These are phyloP conservation scores for Arthrobotrys sphaeroides DNA, from an alignment of 2,329 filamentous ascomycete genomes.

Conservation along the genomic window DNA sequence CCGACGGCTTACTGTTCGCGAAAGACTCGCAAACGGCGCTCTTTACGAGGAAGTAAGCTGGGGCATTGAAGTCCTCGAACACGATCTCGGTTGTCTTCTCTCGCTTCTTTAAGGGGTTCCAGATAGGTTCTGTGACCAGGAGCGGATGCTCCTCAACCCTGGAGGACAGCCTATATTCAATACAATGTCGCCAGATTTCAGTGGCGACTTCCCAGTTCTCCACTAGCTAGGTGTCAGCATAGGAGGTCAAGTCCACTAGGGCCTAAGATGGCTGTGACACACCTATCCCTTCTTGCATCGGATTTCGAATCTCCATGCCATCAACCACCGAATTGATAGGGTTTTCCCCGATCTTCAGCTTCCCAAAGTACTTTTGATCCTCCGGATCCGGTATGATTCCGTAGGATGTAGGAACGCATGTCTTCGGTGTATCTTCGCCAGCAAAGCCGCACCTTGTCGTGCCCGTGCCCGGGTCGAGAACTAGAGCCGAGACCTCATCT, in stretches of 20 bases:
- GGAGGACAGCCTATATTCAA: constrained; percentile 86
- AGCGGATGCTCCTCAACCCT: constrained; percentile 86
- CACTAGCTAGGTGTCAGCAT: constrained; percentile 66
- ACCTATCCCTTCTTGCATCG: constrained; percentile 71
- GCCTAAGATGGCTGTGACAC: not conserved
- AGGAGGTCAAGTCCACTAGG: not conserved
- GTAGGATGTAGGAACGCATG: constrained; percentile 89
- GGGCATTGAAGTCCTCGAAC: constrained; percentile 96
- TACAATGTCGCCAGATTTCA: constrained; percentile 90
- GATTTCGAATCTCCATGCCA: constrained; percentile 86
- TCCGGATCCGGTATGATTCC: constrained; percentile 65
- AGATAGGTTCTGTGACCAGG: constrained; percentile 91
- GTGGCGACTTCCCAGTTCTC: constrained; percentile 95
- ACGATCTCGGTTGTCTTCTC: constrained; percentile 96
- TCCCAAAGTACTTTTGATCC: constrained; percentile 62
- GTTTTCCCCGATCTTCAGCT: constrained; percentile 85
- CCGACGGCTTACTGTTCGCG: constrained; percentile 89
- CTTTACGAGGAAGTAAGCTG: constrained; percentile 91
- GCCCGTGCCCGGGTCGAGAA: constrained; percentile 93
- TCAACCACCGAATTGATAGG: constrained; percentile 79
- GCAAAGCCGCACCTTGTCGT: constrained; percentile 93
- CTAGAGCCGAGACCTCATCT: constrained; percentile 98
- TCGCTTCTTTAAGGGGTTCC: constrained; percentile 86
- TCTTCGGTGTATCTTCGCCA: constrained; percentile 96
- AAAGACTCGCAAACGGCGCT: constrained; percentile 84